Evolutionary conservation across 2,329 filamentous ascomycete genomes (phyloP), one percentile per base, ranked within the genome.

Genomic region (Monosporascus sp.): DNA sequence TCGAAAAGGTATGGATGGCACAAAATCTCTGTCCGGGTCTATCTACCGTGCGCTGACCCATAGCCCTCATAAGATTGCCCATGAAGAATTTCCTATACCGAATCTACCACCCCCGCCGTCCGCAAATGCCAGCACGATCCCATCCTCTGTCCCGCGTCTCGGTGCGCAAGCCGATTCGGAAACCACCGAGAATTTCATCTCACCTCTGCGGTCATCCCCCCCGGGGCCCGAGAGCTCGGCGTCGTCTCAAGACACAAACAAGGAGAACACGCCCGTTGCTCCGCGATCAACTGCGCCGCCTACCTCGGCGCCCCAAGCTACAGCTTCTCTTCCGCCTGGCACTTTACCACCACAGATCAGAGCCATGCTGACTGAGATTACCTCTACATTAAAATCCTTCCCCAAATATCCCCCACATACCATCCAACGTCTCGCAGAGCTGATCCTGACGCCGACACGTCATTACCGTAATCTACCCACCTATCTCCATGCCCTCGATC

Each of bases 401-500:
- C 67, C 81, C 22, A 74, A 77, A 3, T 82, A 88, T 61, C 93
- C 94, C 1, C 94, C 94, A 0, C 90, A 97, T 68, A 97, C 94
- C 3, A 82, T 97, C 56, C 94, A 99, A 72, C 88, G 94, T 39
- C 81, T 99, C 22, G 84, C 91, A 22, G 94, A 99, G 75, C 85
- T 97, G 31, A 76, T 96, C 5, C 77, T 96, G 37, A 72, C 78
- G 25, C 94, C 94, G 1, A 86, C 77, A 55, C 79, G 80, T 51
- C 88, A 96, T 71, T 97, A 97, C 74, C 84, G 82, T 56, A 88
- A 85, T 50, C 79, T 97, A 3, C 84, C 89, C 1, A 81, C 91
- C 11, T 99, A 94, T 68, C 83, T 99, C 11, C 88, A 94, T 62
- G 94, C 94, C 3, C 81, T 97, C 48, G 90, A 97, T 68, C 86